Evolutionary conservation across 129 eudicot genomes (phyloP), one percentile per base, ranked within the genome.

Genomic region (Heracleum sosnowskyi): DNA sequence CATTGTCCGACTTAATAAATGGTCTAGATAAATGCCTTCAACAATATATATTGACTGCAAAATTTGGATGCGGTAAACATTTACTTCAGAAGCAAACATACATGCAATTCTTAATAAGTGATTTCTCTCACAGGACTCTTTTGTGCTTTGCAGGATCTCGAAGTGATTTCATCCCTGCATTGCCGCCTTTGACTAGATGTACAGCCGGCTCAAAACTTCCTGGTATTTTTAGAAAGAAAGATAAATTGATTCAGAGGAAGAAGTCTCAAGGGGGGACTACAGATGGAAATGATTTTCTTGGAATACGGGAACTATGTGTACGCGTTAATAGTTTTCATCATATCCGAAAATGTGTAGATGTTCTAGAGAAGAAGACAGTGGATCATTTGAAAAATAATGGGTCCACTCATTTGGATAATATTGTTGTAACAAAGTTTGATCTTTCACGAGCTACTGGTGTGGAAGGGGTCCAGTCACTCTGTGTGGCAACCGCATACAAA

Each of bases 21-120:
- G 97, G 99, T 73, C 99, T 96, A 11, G 99, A 96, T 84, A 82
- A 87, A 84, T 96, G 93, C 77, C 92, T 96, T 26, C 97, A 96
- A 66, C 89, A 90, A 81, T 96, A 96, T 79, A 80, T 83, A 36
- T 82, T 86, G 63, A 96, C 90, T 79, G 95, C 91, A 74, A 92
- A 86, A 85, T 88, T 92, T 41, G 99, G 97, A 74, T 92, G 96
- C 11, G 99, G 99, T 96, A 96, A 82, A 66, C 79, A 44, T 82
- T 75, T 71, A 51, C 63, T 16, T 68, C 26, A 7, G 36, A 29
- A 69, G 24, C 34, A 31, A 60, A n/a, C 28, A 36, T 45, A 46
- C 29, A 47, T 26, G 0, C 55, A 33, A 9, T 31, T 68, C 17
- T 42, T 39, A 29, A 46, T 5, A 47, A 31, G 26, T 13, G 76